phyloP scores from a whole-genome alignment of 2,329 filamentous ascomycete genomes.

The Fusarium equiseti region DNA sequence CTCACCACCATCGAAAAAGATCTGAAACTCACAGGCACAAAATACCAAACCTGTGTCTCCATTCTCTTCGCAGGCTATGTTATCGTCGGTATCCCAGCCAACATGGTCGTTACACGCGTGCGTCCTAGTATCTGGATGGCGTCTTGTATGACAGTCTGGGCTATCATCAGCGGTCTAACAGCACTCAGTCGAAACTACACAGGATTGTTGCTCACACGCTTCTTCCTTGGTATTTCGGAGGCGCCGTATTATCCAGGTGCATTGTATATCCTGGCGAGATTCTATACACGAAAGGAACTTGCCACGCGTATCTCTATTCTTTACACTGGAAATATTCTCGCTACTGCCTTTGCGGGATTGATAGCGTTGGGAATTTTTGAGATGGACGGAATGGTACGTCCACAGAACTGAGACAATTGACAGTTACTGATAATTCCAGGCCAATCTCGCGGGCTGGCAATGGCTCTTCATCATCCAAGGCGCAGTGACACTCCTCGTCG shows the following conservation, averaged over 20 bases:
- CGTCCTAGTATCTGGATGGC: slow-evolving; percentile 57
- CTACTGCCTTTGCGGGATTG: slow-evolving; percentile 56
- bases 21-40: slow-evolving; percentile 38
- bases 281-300: slow-evolving; percentile 65
- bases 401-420: fast-evolving
- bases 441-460: slow-evolving; percentile 46
- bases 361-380: slow-evolving; percentile 58
- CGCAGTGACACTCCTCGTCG: slow-evolving; percentile 50
- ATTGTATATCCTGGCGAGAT: slow-evolving; percentile 61
- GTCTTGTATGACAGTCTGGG: slow-evolving; percentile 60
- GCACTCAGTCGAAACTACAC: slow-evolving; percentile 61
- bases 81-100: slow-evolving; percentile 56
- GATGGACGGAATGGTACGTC: slow-evolving; percentile 41
- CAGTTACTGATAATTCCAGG: not conserved
- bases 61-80: slow-evolving; percentile 59
- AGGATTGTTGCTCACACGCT: slow-evolving; percentile 60
- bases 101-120: slow-evolving; percentile 59
- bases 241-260: slow-evolving; percentile 55
- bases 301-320: slow-evolving; percentile 58
- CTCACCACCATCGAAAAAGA: slow-evolving; percentile 49
- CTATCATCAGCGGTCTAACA: slow-evolving; percentile 59
- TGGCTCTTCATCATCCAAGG: slow-evolving; percentile 76
- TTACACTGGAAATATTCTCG: slow-evolving; percentile 56
- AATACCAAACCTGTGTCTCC: slow-evolving; percentile 49
- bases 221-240: slow-evolving; percentile 57